phyloP scores from a whole-genome alignment of 257 asterid species.

The Jacaranda copaia region DNA sequence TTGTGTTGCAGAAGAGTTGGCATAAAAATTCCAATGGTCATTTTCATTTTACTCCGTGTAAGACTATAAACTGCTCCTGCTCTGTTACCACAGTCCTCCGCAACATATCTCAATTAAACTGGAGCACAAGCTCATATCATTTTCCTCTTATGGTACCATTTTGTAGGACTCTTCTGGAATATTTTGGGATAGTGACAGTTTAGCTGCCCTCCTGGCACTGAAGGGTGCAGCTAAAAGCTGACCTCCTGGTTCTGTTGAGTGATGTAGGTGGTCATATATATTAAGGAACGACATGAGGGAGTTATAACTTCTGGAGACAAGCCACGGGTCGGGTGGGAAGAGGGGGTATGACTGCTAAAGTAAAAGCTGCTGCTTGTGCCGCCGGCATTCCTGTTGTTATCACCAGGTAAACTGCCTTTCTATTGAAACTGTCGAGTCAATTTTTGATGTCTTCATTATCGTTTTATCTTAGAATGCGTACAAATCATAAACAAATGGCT shows the following conservation, averaged over 20 bases:
- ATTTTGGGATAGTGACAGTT: conserved; percentile 94
- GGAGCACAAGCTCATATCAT: conserved; percentile 8
- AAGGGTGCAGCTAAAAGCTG: conserved; percentile 88
- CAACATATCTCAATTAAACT: conserved; percentile 17
- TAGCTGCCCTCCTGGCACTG: conserved; percentile 83
- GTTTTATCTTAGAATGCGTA: background rate
- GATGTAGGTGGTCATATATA: conserved; percentile 91
- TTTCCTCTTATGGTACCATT: conserved; percentile 18
- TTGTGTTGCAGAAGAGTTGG: too few species aligned
- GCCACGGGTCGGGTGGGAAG: conserved; percentile 88
- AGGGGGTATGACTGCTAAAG: conserved; percentile 96
- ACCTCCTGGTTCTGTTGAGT: conserved; percentile 85
- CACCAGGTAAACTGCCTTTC: conserved; percentile 61
- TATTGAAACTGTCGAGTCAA: background rate
- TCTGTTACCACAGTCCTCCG: background rate
- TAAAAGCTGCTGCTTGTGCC: conserved; percentile 84
- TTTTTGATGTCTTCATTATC: background rate
- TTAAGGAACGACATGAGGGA: conserved; percentile 72
- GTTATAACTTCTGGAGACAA: conserved; percentile 81
- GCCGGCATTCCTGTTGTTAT: conserved; percentile 88
- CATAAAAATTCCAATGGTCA: too few species aligned
- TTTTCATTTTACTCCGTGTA: too few species aligned
- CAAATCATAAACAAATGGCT: conserved; percentile 2
- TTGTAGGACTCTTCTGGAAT: conserved; percentile 89
- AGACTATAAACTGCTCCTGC: background rate